These are phyloP conservation scores for Ustilaginoidea virens DNA, from an alignment of 2,329 filamentous ascomycete species.

Conservation along the genomic window DNA sequence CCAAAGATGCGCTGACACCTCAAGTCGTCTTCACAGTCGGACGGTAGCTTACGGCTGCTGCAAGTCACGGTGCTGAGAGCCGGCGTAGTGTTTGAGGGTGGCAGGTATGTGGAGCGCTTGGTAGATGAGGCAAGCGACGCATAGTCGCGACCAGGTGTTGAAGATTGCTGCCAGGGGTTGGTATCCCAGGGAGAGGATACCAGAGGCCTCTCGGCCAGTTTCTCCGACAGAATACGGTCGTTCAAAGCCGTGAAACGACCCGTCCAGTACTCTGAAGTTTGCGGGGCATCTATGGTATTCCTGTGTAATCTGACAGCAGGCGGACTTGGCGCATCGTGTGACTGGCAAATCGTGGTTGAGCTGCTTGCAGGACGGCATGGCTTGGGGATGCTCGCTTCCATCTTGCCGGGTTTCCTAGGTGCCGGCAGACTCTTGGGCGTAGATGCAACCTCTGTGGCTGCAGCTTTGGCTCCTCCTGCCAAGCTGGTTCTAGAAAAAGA, in stretches of 20 bases:
- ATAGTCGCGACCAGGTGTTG: no score
- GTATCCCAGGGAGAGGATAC: not conserved
- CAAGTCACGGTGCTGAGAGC: slow-evolving; percentile 12
- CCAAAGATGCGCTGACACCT: slow-evolving; percentile 28
- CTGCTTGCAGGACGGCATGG: no score
- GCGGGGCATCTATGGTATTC: slow-evolving; percentile 23
- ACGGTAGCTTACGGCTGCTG: no score
- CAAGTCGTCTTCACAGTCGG: slow-evolving; percentile 24
- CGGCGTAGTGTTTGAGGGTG: slow-evolving; percentile 17
- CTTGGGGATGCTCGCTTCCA: not conserved
- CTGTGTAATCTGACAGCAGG: no score
- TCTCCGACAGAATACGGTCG: slow-evolving; percentile 26
- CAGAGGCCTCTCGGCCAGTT: slow-evolving; percentile 7
- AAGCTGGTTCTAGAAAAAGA: slow-evolving; percentile 24
- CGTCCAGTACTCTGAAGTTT: slow-evolving; percentile 41
- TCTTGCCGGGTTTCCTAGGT: not conserved
- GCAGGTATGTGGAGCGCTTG: slow-evolving; percentile 13
- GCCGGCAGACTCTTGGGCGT: not conserved
- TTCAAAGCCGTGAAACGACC: slow-evolving; percentile 43
- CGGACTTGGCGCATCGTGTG: no score
- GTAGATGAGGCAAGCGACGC: slow-evolving; percentile 1
- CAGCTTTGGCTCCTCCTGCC: slow-evolving; percentile 7
- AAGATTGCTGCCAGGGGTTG: not conserved
- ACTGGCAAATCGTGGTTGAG: no score
- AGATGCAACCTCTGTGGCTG: slow-evolving; percentile 7